Conservation (phyloP, 805 yeast genomes). For the Lachancea meyersii region DNA sequence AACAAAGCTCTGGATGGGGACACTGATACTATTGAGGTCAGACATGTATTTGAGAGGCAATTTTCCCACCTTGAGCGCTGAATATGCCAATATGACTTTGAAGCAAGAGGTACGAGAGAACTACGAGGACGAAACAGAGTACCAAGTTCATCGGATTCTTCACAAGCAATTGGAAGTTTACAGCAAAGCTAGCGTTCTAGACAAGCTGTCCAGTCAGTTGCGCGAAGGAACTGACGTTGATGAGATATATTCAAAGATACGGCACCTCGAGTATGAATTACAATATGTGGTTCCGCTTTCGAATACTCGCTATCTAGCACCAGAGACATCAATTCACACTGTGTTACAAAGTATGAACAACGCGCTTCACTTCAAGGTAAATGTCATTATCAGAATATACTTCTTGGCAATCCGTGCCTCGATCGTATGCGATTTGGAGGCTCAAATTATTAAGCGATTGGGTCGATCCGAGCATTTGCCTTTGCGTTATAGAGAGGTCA, state of each 20-base stretch:
- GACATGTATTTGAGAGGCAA: constrained; percentile 7
- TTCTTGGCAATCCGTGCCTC: constrained; percentile 7
- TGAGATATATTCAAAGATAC: constrained; percentile 3
- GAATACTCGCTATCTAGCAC: not conserved
- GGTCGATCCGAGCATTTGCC: not conserved
- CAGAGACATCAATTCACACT: not conserved
- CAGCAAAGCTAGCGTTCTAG: constrained; percentile 2
- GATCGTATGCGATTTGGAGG: constrained; percentile 2
- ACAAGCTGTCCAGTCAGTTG: constrained; percentile 3
- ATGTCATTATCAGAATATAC: constrained; percentile 2
- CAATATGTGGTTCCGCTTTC: constrained; percentile 1
- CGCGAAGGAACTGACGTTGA: constrained; percentile 5
- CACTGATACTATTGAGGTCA: constrained; percentile 5
- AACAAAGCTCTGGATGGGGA: constrained; percentile 8
- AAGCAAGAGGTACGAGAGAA: not conserved
- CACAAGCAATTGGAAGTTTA: constrained; percentile 4
- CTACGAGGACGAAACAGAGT: constrained; percentile 4
- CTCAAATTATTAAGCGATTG: not conserved
- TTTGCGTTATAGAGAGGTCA: constrained; percentile 1
- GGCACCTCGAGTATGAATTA: constrained; percentile 1
- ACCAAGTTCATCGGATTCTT: constrained; percentile 3
- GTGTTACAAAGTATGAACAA: constrained; percentile 6
- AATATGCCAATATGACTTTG: constrained; percentile 3
- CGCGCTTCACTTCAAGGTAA: constrained; percentile 3
- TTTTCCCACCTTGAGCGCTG: constrained; percentile 2